Evolutionary conservation across 495 filamentous ascomycete genomes (phyloP), one percentile per base, ranked within the genome.

Genomic region (Daldinia vernicosa): DNA sequence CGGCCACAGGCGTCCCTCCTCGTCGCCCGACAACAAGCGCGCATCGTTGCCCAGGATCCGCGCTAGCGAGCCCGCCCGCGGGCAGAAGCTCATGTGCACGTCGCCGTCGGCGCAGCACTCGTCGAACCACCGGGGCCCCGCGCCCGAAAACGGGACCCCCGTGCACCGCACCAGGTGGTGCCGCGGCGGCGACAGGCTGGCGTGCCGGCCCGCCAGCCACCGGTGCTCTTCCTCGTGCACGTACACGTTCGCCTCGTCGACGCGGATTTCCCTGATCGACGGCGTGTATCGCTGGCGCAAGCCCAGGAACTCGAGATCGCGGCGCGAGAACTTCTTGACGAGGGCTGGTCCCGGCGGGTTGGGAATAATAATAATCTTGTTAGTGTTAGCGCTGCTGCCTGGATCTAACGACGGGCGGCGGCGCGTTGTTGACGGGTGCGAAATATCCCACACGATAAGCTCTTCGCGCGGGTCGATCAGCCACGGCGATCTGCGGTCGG

Each of bases 381-480:
- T 35, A 56, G 75, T 33, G n/a, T 26, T 32, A 0, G 68, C 30
- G n/a, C n/a, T n/a, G n/a, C n/a, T n/a, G n/a, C n/a, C n/a, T 6
- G 12, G 74, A 1, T 40, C 86, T 33, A 84, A 65, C 0, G 85
- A 89, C 4, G 89, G 86, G 2, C 83, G 80, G 71, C 89, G 87
- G n/a, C n/a, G n/a, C n/a, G n/a, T n/a, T 0, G 80, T 60, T 6
- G 86, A 88, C 2, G 82, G 78, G 0, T 81, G 79, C 1, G 85
- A 86, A 58, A 92, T 89, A 54, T 92, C 88, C 90, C 89, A 92
- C 1, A 92, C 80, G n/a, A 83, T 83, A 15, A 91, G 74, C 22
- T 86, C 84, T 71, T 92, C 89, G 30, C 88, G 84, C 1, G 88
- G 87, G 15, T 87, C 84, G 69, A 84, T 84, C 40, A 85, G 83